These are phyloP conservation scores for Vinca minor DNA, from an alignment of 257 asterid genomes.

Conservation along the genomic window DNA sequence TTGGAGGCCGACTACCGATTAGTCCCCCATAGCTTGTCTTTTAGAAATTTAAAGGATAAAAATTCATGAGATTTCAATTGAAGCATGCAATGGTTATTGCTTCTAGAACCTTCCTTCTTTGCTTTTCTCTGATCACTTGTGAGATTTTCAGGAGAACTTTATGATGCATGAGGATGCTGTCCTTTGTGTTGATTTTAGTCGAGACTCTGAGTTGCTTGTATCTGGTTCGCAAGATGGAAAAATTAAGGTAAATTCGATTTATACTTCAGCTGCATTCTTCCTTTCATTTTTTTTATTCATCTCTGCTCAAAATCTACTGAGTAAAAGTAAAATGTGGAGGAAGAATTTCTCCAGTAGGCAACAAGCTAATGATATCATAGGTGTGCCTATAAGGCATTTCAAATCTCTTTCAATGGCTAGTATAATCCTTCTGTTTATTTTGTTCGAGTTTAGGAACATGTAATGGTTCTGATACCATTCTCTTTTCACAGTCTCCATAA, in stretches of 20 bases:
- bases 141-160: constrained; percentile 70
- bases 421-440: not conserved
- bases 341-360: not conserved
- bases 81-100: constrained; percentile 7
- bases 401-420: not conserved
- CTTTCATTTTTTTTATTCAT: not conserved
- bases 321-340: not conserved
- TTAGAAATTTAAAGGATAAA: not conserved
- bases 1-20: too few species aligned
- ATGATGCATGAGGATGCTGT: constrained; percentile 99
- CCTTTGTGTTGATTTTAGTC: constrained; percentile 87
- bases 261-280: not conserved
- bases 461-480: not conserved
- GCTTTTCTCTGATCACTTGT: constrained; percentile 16
- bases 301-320: not conserved
- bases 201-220: constrained; percentile 97
- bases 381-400: not conserved
- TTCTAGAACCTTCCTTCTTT: constrained; percentile 5
- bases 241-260: constrained; percentile 53
- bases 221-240: constrained; percentile 98
- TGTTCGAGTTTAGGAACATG: not conserved
- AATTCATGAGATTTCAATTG: not conserved
- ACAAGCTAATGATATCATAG: not conserved
- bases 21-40: not conserved
- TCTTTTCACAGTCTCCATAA: not conserved